Evolutionary conservation across 2,329 filamentous ascomycete genomes (phyloP).

Genomic region (Fusarium beomiforme): DNA sequence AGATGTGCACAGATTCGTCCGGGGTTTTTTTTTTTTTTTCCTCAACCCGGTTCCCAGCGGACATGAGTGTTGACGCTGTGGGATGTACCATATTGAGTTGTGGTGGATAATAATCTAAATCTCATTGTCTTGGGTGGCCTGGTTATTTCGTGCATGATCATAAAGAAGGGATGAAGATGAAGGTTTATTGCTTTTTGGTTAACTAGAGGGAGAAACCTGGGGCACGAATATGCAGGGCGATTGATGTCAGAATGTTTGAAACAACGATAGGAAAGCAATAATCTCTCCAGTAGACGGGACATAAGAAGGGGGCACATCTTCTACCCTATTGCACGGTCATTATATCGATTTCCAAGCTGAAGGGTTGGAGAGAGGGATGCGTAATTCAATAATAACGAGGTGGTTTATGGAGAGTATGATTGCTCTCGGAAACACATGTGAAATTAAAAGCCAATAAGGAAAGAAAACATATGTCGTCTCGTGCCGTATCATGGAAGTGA

Average conservation of each 20-base stretch:
- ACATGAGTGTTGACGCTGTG: background rate
- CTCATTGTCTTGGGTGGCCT: constrained; percentile 24
- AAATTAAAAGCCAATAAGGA: background rate
- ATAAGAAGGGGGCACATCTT: constrained; percentile 5
- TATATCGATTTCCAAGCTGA: background rate
- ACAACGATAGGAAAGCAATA: constrained; percentile 10
- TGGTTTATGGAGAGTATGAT: background rate
- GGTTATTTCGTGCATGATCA: constrained; percentile 25
- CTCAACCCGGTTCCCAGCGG: background rate
- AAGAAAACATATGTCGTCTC: background rate
- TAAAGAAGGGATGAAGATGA: constrained; percentile 26
- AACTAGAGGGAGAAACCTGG: constrained; percentile 15
- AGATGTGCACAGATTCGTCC: constrained; percentile 3
- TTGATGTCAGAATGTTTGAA: background rate
- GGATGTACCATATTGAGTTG: background rate
- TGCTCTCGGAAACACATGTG: background rate
- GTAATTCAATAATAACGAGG: constrained; percentile 1
- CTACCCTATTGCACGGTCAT: background rate
- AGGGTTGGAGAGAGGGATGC: constrained; percentile 19
- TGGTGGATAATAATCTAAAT: constrained; percentile 22
- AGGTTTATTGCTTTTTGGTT: constrained; percentile 33
- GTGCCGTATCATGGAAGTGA: background rate
- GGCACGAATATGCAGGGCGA: constrained; percentile 11
- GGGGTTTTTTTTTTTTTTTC: constrained; percentile 5
- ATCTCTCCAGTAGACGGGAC: background rate